These are phyloP conservation scores for Nannochloris sp. DNA, from an alignment of 139 green algal genomes.

Conservation along the genomic window DNA sequence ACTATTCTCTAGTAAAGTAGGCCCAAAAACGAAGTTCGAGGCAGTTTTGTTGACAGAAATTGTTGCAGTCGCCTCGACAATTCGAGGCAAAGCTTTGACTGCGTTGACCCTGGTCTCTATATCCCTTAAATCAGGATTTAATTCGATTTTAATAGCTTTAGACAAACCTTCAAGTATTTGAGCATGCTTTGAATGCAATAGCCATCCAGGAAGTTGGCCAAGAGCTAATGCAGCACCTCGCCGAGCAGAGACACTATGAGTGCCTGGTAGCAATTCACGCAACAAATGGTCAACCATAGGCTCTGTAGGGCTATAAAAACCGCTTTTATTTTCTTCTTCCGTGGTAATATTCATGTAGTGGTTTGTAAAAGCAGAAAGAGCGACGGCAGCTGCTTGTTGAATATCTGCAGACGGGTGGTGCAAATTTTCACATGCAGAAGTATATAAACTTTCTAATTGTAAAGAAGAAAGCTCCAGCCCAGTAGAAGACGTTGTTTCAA, in stretches of 20 bases:
- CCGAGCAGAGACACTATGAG: conserved; percentile 1
- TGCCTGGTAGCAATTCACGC: not conserved
- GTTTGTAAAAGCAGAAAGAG: conserved; percentile 45
- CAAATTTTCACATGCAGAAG: conserved; percentile 69
- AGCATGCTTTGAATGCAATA: not conserved
- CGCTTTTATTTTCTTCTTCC: not conserved
- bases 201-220: conserved; percentile 6
- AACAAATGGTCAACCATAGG: conserved; percentile 32
- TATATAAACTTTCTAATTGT: conserved; percentile 39
- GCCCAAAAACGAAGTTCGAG: conserved; percentile 86
- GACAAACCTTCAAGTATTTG: conserved; percentile 34
- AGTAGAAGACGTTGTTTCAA: conserved; percentile 16
- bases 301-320: too few relatives aligned
- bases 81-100: conserved; percentile 37
- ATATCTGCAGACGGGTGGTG: conserved; percentile 60
- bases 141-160: conserved; percentile 31
- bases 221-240: conserved; percentile 22
- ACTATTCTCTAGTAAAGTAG: conserved; percentile 69
- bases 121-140: conserved; percentile 51
- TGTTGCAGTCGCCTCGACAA: conserved; percentile 10
- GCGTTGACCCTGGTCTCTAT: conserved; percentile 65
- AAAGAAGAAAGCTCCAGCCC: conserved; percentile 32
- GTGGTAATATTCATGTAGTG: conserved; percentile 21
- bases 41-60: conserved; percentile 70
- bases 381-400: conserved; percentile 46